Percentiles rank a stretch among this genome's conserved stretches.
Conservation (phyloP, 176 grass and related monocot species). For the Hyparrhenia diplandra region DNA sequence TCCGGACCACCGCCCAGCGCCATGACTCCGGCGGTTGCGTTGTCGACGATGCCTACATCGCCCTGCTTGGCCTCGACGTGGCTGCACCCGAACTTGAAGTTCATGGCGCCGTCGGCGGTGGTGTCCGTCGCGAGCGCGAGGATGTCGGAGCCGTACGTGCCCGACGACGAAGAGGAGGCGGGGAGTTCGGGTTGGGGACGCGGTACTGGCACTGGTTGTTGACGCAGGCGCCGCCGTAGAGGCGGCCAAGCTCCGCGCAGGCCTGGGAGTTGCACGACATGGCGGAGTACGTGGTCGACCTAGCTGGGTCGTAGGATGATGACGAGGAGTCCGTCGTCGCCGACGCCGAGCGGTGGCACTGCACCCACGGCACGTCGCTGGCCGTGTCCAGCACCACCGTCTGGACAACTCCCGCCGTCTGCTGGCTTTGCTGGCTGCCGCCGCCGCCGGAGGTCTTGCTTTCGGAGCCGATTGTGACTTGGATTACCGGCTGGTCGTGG, state of each 20-base stretch:
- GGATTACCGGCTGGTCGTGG: background rate
- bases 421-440: background rate
- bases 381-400: background rate
- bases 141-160: background rate
- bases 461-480: background rate
- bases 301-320: background rate
- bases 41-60: constrained; percentile 13
- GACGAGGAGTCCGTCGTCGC: too few species aligned
- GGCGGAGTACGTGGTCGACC: background rate
- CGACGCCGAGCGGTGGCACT: background rate
- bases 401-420: background rate
- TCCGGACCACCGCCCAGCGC: constrained; percentile 45
- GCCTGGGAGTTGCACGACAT: background rate
- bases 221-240: background rate
- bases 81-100: constrained; percentile 60
- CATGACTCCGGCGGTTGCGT: constrained; percentile 35
- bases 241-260: background rate
- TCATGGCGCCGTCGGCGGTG: background rate
- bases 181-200: background rate
- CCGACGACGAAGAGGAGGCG: background rate
- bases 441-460: too few species aligned
- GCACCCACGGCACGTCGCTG: constrained; percentile 2
- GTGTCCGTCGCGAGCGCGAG: background rate
- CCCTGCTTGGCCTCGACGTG: constrained; percentile 30
- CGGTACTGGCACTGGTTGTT: background rate